Base-by-base conservation (phyloP, 2,329 filamentous ascomycete species). In the Stemphylium vesicarium region DNA sequence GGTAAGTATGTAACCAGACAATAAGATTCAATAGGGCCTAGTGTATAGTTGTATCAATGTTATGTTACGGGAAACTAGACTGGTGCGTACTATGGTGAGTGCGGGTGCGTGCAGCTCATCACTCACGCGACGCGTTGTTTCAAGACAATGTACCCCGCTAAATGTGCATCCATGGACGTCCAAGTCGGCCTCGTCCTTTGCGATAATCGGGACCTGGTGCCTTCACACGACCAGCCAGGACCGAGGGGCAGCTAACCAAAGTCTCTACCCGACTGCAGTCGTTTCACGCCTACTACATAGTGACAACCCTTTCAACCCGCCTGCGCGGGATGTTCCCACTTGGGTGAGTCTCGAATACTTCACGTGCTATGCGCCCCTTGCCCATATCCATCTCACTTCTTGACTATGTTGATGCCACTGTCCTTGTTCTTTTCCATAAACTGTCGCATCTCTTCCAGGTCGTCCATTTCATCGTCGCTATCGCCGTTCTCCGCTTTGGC, bases 391-490 rank as follows among this genome's bases (percentile, higher is more conserved):
- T 36, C 15, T 44, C 59, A 66, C 53, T 86, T 91, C 67, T 86
- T 86, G 61, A 88, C 79, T 55, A 94, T 84, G 68, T 88, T 92
- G 57, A 95, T 84, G 40, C 91, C 89, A 67, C 82, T 85, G 69
- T 87, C 84, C 35, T 68, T 64, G 39, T 68, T 67, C 49, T 63
- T 68, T 55, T 72, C 68, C 70, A 73, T 72, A 35, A 71, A 73
- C 47, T 71, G 69, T 54, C 69, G 67, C 74, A 77, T 75, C 42
- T 74, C 75, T 43, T 77, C 73, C 18, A 77, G 41, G 46, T 76
- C 73, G 24, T 74, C 74, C 61, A 73, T 72, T 9, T 75, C 73
- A 8, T 69, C 66, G 20, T 73, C 69, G 4, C 66, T 60, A n/a
- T 69, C 66, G 2, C 46, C 42, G 11, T 54, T 41, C 18, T 53